Evolutionary conservation across 177 flowering plant species (phyloP).

Genomic region (Tripterygium wilfordii): DNA sequence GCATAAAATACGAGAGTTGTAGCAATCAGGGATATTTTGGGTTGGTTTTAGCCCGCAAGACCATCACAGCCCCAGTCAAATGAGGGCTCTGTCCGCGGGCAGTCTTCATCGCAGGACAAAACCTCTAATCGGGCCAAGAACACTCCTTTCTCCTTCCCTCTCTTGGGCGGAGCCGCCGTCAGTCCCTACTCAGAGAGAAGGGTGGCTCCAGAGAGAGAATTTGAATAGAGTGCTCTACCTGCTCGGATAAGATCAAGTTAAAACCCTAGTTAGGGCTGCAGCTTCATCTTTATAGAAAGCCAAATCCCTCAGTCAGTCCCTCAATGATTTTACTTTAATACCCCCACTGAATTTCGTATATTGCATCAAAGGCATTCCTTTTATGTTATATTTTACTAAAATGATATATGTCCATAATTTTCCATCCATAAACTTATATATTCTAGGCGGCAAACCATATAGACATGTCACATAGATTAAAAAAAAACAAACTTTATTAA

Average conservation of each 20-base stretch:
- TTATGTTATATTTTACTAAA: too few species aligned
- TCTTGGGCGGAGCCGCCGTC: constrained; percentile 10
- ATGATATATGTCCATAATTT: too few species aligned
- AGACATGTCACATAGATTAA: too few species aligned
- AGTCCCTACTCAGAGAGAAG: constrained; percentile 2
- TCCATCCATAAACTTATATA: too few species aligned
- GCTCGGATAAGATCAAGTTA: constrained; percentile 45
- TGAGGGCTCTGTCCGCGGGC: constrained; percentile 30
- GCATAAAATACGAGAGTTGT: too few species aligned
- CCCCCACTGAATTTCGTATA: too few species aligned
- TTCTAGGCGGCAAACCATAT: too few species aligned
- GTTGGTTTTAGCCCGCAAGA: constrained; percentile 22
- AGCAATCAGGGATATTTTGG: too few species aligned
- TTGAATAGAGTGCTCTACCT: constrained; percentile 7
- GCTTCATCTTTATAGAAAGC: constrained; percentile 8
- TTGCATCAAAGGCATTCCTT: too few species aligned
- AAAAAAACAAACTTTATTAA: too few species aligned
- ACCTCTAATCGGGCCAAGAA: background rate
- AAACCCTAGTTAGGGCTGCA: background rate
- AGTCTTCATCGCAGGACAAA: constrained; percentile 29
- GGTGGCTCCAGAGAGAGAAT: constrained; percentile 7
- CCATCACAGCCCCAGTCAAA: constrained; percentile 28
- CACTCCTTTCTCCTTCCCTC: constrained; percentile 1
- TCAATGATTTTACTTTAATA: too few species aligned
- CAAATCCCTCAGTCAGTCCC: too few species aligned